Evolutionary conservation across 2,329 filamentous ascomycete genomes (phyloP).

Genomic region (Exophiala alcalophila): DNA sequence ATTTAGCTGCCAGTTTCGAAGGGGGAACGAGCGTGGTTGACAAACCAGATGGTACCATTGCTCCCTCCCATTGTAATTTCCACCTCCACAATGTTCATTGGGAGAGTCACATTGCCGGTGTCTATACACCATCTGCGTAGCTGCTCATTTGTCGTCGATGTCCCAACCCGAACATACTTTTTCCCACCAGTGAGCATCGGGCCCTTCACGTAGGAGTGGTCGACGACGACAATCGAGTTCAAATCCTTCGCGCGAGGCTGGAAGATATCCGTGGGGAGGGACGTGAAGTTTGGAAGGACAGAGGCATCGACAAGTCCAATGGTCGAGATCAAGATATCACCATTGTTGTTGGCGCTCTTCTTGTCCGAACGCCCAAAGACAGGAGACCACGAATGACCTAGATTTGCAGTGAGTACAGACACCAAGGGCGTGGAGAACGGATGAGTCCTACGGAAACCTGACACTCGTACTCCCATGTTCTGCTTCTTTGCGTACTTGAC

Average conservation of each 20-base stretch:
- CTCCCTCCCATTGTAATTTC: slow-evolving; percentile 50
- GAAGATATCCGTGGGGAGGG: slow-evolving; percentile 22
- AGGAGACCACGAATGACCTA: slow-evolving; percentile 27
- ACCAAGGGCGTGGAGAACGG: neutral
- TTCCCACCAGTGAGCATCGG: slow-evolving; percentile 28
- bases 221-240: slow-evolving; percentile 24
- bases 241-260: slow-evolving; percentile 23
- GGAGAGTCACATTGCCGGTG: slow-evolving; percentile 39
- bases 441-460: slow-evolving; percentile 21
- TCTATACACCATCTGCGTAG: slow-evolving; percentile 46
- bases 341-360: slow-evolving; percentile 21
- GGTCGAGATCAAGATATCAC: slow-evolving; percentile 42
- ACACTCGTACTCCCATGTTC: slow-evolving; percentile 23
- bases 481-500: slow-evolving; percentile 26
- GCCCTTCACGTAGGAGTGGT: slow-evolving; percentile 19
- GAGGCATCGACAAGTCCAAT: slow-evolving; percentile 36
- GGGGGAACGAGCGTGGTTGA: neutral
- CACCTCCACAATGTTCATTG: slow-evolving; percentile 49
- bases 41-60: slow-evolving; percentile 35
- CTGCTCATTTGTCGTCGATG: slow-evolving; percentile 47
- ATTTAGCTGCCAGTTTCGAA: neutral
- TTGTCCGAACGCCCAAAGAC: slow-evolving; percentile 23
- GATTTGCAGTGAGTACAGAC: slow-evolving; percentile 2
- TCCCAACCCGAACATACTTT: slow-evolving; percentile 44
- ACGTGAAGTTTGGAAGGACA: slow-evolving; percentile 25